Conservation (phyloP, 2,329 filamentous ascomycete species). For the Lachnellula suecica region DNA sequence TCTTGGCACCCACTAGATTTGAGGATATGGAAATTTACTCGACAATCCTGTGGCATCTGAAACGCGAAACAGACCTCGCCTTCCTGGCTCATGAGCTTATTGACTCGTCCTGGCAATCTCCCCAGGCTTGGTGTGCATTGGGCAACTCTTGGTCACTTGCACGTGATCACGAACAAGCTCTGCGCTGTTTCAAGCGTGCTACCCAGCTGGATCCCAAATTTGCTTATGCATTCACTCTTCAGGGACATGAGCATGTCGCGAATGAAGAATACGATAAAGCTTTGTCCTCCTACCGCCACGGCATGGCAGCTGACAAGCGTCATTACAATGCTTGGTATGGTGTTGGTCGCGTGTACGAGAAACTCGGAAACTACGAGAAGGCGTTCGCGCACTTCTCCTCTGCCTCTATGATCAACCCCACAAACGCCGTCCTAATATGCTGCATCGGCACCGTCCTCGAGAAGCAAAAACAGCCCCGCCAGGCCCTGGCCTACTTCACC, state of each 20-base stretch:
- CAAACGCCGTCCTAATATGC: constrained; percentile 87
- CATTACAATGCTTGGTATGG: constrained; percentile 99
- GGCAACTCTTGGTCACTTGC: constrained; percentile 94
- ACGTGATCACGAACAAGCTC: constrained; percentile 89
- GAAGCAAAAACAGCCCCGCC: constrained; percentile 78
- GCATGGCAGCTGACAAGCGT: constrained; percentile 79
- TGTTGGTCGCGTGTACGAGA: constrained; percentile 78
- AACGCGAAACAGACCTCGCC: constrained; percentile 86
- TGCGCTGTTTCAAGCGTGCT: constrained; percentile 91
- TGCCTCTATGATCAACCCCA: constrained; percentile 86
- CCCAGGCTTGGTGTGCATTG: constrained; percentile 92
- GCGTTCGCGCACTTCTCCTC: constrained; percentile 89
- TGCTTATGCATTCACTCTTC: constrained; percentile 92
- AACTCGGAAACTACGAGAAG: constrained; percentile 86
- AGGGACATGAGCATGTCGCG: constrained; percentile 91
- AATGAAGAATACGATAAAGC: constrained; percentile 99
- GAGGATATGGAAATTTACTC: constrained; percentile 99
- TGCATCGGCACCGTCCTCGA: constrained; percentile 90
- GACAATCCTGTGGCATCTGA: constrained; percentile 97
- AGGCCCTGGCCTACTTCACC: constrained; percentile 78
- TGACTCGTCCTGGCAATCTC: constrained; percentile 82
- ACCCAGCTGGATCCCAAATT: constrained; percentile 89
- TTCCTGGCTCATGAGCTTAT: constrained; percentile 89
- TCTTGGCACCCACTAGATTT: constrained; percentile 76
- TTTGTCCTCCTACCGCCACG: constrained; percentile 79